Base-by-base conservation (phyloP, 2,329 filamentous ascomycete genomes). In the Paraphaeosphaeria sporulosa region DNA sequence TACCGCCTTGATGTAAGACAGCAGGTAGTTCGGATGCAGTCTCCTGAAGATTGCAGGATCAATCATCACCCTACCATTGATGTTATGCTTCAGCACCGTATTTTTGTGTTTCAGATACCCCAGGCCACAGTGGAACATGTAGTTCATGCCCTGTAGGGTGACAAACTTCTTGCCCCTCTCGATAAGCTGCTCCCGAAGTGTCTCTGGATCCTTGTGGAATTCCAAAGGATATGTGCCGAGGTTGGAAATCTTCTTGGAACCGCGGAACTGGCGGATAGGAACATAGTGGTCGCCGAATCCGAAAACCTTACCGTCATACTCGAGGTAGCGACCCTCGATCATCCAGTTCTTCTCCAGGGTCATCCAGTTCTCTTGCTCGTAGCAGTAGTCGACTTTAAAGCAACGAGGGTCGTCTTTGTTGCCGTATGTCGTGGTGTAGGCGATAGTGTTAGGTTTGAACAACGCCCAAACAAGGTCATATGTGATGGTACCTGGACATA, bases 381-480 rank as follows among this genome's bases (percentile, higher is more conserved):
- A 88, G 0, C 90, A 89, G 64, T 89, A 86, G 60, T 94, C 91
- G 1, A 94, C 88, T 74, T 91, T 93, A 84, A 96, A 94, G 10
- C 90, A 90, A 17, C 92, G 87, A 1, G 92, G 91, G 68, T 95
- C 89, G 42, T 94, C 91, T 15, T 84, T 80, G 38, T 87, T 88
- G 3, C 90, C 90, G 64, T 96, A 96, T 0, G 91, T 94, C 0
- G 87, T 86, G 0, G 90, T 82, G 73, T 90, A 94, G 0, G 88
- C 90, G 21, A 96, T 86, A 0, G 91, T 93, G 69, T 93, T 91
- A 0, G 93, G 93, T 71, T 95, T 96, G 85, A 91, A 96, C 3
- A 97, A 80, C 0, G 93, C 92, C 93, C 93, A 96, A 1, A 96
- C 81, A 2, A 96, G 84, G 59, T 97, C 92, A 68, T 94, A 97